A percentile compares a stretch with the other conserved stretches of the same genome.
These are phyloP conservation scores for Aspergillus thermomutatus DNA, from an alignment of 2,329 filamentous ascomycete species.

Conservation along the genomic window DNA sequence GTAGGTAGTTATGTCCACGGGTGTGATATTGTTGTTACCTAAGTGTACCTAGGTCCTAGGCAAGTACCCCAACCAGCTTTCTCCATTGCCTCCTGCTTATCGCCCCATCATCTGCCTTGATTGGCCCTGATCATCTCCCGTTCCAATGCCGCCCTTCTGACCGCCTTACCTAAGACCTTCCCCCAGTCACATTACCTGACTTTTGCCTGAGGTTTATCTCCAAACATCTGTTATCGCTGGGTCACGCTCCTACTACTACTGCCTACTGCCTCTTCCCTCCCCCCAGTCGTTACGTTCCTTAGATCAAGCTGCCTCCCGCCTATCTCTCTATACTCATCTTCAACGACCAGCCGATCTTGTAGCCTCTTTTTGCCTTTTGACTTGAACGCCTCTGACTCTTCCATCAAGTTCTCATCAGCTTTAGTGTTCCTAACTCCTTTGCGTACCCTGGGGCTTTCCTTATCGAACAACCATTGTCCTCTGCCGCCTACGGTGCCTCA, in stretches of 20 bases:
- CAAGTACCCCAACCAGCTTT: background rate
- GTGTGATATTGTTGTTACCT: background rate
- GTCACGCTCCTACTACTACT: slow-evolving; percentile 21
- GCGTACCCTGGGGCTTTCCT: background rate
- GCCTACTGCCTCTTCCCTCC: background rate
- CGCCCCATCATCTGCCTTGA: background rate
- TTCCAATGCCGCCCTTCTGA: slow-evolving; percentile 29
- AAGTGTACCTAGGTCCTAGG: background rate
- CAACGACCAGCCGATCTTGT: slow-evolving; percentile 33
- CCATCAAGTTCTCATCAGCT: slow-evolving; percentile 10
- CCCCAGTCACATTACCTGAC: slow-evolving; percentile 7
- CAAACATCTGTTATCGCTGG: slow-evolving; percentile 30
- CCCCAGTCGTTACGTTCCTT: slow-evolving; percentile 19
- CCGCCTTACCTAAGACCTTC: slow-evolving; percentile 24
- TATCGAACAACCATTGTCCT: background rate
- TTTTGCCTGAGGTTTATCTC: slow-evolving; percentile 5
- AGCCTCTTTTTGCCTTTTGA: slow-evolving; percentile 2
- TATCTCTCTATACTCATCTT: slow-evolving; percentile 13
- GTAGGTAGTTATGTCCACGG: background rate
- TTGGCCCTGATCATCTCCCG: slow-evolving; percentile 7
- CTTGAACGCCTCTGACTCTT: slow-evolving; percentile 4
- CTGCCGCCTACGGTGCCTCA: slow-evolving; percentile 13
- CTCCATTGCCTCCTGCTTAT: background rate
- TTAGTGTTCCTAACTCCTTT: background rate
- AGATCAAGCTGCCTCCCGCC: slow-evolving; percentile 23